A percentile compares a stretch with the other conserved stretches of the same genome.
These are phyloP conservation scores for Sphaerulina vaccinii DNA, from an alignment of 2,329 filamentous ascomycete species.

Conservation along the genomic window DNA sequence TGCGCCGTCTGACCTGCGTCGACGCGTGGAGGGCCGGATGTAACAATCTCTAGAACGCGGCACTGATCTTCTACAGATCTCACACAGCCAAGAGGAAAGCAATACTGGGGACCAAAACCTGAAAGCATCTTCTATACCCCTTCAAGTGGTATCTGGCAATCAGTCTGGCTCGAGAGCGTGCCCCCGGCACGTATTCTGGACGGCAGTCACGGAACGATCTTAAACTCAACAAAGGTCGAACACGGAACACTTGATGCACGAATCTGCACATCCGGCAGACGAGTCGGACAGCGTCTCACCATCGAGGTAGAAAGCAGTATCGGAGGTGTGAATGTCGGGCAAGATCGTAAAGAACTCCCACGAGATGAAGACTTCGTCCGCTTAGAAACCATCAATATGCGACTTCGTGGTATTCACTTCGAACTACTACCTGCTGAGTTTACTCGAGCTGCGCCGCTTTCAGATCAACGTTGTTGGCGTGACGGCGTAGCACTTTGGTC, in stretches of 20 bases:
- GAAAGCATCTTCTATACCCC: slow-evolving; percentile 70
- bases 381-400: slow-evolving; percentile 50
- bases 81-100: slow-evolving; percentile 65
- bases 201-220: slow-evolving; percentile 58
- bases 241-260: slow-evolving; percentile 52
- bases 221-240: slow-evolving; percentile 56
- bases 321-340: slow-evolving; percentile 50
- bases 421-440: slow-evolving; percentile 43
- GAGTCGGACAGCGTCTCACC: slow-evolving; percentile 47
- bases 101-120: slow-evolving; percentile 59
- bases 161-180: slow-evolving; percentile 66
- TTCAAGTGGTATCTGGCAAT: slow-evolving; percentile 73
- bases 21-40: too few relatives aligned
- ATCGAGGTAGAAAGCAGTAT: slow-evolving; percentile 58
- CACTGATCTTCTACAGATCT: slow-evolving; percentile 45
- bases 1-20: too few relatives aligned
- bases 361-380: slow-evolving; percentile 51
- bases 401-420: slow-evolving; percentile 46
- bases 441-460: slow-evolving; percentile 38
- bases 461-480: slow-evolving; percentile 48
- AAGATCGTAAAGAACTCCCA: slow-evolving; percentile 45
- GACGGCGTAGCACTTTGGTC: slow-evolving; percentile 63
- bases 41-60: background rate
- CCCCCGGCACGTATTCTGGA: slow-evolving; percentile 55
- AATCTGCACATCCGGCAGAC: slow-evolving; percentile 52